phyloP scores from a whole-genome alignment of 176 grass and related monocot genomes.

The Oropetium thomaeum region DNA sequence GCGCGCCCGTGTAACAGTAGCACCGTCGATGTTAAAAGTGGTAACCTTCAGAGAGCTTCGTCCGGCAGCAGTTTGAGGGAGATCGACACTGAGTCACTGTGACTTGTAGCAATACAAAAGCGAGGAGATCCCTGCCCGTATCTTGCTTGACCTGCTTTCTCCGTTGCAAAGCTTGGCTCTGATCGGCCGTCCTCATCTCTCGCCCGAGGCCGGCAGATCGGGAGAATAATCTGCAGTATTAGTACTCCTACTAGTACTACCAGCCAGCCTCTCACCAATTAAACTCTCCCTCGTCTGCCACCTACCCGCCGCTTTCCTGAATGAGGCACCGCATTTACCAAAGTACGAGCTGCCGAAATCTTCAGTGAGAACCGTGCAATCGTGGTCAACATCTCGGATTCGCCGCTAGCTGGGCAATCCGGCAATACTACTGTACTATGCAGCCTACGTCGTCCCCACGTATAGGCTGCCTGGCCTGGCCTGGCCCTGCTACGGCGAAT shows the following conservation, averaged over 20 bases:
- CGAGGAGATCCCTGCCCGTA: constrained; percentile 34
- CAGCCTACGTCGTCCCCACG: background rate
- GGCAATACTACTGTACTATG: background rate
- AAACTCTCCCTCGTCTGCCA: background rate
- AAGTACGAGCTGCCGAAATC: constrained; percentile 39
- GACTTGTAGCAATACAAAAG: too few species aligned
- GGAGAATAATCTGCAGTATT: constrained; percentile 1
- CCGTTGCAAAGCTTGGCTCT: too few species aligned
- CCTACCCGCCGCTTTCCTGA: background rate
- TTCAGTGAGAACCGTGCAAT: background rate
- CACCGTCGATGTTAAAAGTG: background rate
- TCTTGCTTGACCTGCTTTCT: constrained; percentile 28
- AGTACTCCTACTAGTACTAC: too few species aligned
- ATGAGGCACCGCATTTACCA: constrained; percentile 19
- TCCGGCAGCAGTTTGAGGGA: too few species aligned
- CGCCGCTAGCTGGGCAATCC: background rate
- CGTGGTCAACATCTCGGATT: background rate
- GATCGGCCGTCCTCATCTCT: background rate
- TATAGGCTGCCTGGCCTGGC: background rate
- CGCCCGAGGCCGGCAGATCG: background rate
- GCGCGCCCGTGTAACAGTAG: background rate
- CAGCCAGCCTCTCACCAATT: background rate
- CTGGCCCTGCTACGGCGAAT: too few species aligned
- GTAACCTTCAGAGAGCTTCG: too few species aligned
- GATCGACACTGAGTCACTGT: background rate